Percentiles rank a stretch among this genome's conserved stretches.
Conservation (phyloP, 331 rosid genomes). For the Quercus lobata region DNA sequence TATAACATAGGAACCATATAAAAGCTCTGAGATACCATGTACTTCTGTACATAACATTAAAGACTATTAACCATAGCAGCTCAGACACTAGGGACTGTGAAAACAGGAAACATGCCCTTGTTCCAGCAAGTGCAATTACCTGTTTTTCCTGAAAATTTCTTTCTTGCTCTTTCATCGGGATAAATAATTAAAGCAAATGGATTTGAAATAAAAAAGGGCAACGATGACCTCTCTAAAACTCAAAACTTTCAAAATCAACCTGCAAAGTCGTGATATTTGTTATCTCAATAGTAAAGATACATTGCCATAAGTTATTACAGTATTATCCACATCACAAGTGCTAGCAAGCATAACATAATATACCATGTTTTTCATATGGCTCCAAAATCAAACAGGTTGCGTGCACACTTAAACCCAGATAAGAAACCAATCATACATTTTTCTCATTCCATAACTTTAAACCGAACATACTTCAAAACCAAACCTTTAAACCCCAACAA, state of each 20-base stretch:
- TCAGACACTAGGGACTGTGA: no score
- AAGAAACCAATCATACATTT: neutral
- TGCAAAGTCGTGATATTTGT: neutral
- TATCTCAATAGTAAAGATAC: neutral
- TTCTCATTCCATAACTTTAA: neutral
- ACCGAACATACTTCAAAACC: neutral
- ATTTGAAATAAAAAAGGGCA: no score
- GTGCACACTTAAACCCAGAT: slow-evolving; percentile 11
- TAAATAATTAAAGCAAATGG: no score
- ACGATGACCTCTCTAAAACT: no score
- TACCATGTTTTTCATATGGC: neutral
- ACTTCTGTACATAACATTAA: no score
- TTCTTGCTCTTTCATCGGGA: no score
- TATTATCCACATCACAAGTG: neutral
- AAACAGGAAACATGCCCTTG: no score
- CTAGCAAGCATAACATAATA: neutral
- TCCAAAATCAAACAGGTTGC: slow-evolving; percentile 39
- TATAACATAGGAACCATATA: no score
- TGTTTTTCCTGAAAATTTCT: no score
- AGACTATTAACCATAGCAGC: no score
- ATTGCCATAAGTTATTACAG: neutral
- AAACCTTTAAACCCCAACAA: neutral
- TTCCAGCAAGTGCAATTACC: no score
- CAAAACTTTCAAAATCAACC: neutral
- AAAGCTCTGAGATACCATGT: no score